These are phyloP conservation scores for Geosmithia putterillii DNA, from an alignment of 2,329 filamentous ascomycete species.

Conservation along the genomic window DNA sequence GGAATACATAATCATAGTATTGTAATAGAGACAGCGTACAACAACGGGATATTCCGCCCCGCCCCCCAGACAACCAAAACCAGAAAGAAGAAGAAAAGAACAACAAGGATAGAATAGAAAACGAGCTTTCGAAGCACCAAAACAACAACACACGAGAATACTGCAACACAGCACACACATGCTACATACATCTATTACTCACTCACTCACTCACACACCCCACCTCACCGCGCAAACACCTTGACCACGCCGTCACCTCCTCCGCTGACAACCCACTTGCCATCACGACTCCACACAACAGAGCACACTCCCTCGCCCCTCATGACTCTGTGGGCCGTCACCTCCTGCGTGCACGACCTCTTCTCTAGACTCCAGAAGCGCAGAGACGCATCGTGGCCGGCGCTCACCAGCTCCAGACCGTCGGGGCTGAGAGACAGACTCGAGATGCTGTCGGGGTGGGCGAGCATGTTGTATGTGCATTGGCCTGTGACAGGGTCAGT, in stretches of 20 bases:
- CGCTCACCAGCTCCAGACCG: constrained; percentile 86
- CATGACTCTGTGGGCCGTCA: constrained; percentile 88
- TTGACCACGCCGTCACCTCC: constrained; percentile 95
- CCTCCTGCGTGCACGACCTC: constrained; percentile 86
- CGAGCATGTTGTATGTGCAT: constrained; percentile 98
- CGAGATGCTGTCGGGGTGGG: constrained; percentile 87
- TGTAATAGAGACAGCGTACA: too few relatives aligned
- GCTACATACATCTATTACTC: background rate
- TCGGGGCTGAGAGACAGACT: constrained; percentile 86
- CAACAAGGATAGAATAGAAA: background rate
- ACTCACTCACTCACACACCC: background rate
- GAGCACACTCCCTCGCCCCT: constrained; percentile 89
- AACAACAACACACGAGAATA: background rate
- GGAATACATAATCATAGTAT: too few relatives aligned
- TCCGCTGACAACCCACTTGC: constrained; percentile 85
- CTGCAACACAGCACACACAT: background rate
- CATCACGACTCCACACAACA: constrained; percentile 92
- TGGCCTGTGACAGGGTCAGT: constrained; percentile 53
- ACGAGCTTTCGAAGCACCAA: background rate
- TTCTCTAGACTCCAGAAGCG: constrained; percentile 98
- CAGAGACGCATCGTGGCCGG: constrained; percentile 87
- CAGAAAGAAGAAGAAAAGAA: background rate
- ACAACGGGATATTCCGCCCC: too few relatives aligned
- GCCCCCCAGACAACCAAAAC: too few relatives aligned
- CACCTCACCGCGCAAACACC: constrained; percentile 54